A percentile compares a stretch with the other conserved stretches of the same genome.
These are phyloP conservation scores for Pichia nakasei DNA, from an alignment of 805 yeast genomes.

Conservation along the genomic window DNA sequence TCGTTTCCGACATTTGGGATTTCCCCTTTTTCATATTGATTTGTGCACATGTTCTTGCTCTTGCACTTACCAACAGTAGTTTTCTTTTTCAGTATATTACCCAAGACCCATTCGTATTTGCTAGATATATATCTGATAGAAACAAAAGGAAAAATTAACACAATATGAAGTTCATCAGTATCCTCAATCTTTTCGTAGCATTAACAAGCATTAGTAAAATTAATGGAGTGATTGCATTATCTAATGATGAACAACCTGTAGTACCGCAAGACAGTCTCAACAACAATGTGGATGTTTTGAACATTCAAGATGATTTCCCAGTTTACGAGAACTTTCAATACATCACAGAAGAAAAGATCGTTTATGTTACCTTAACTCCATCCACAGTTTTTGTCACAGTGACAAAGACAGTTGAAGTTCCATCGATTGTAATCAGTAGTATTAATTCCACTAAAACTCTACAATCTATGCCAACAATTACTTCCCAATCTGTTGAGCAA, in stretches of 20 bases:
- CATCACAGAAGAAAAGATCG: slow-evolving; percentile 4
- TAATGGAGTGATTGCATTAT: not conserved
- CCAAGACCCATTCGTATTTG: too few relatives aligned
- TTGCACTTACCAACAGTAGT: too few relatives aligned
- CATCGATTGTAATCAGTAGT: not conserved
- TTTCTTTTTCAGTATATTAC: too few relatives aligned
- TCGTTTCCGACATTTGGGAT: too few relatives aligned
- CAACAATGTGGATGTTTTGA: not conserved
- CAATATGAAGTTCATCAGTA: too few relatives aligned
- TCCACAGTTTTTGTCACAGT: slow-evolving; percentile 20
- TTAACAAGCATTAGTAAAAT: not conserved
- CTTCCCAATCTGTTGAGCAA: not conserved
- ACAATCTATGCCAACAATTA: not conserved
- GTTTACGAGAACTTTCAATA: not conserved
- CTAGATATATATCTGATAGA: too few relatives aligned
- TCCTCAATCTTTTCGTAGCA: too few relatives aligned
- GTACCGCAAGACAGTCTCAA: slow-evolving; percentile 2
- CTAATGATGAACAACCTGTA: not conserved
- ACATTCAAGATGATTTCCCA: slow-evolving; percentile 4
- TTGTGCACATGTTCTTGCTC: too few relatives aligned
- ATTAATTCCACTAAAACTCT: too few relatives aligned
- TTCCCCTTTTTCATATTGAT: too few relatives aligned
- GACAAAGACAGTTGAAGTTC: slow-evolving; percentile 14
- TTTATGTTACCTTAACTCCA: slow-evolving; percentile 21
- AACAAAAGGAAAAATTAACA: too few relatives aligned